Evolutionary conservation across 179 eudicot species (phyloP).

Genomic region (Silene noctiflora): DNA sequence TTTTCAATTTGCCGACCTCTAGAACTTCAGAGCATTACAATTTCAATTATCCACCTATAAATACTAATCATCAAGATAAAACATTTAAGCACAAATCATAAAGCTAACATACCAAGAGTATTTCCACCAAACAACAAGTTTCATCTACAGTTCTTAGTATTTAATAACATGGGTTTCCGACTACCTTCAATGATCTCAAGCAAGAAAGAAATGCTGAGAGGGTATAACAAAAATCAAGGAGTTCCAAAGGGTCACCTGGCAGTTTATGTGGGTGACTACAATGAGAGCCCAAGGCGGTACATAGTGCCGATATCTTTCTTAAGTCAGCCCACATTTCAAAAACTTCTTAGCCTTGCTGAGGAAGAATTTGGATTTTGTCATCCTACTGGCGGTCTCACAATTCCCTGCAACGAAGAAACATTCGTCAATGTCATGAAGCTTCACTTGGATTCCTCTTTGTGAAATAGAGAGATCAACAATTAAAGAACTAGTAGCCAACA

Average conservation of each 20-base stretch:
- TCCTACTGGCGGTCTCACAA: conserved; percentile 26
- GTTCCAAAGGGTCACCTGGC: conserved; percentile 55
- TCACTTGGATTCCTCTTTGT: conserved; percentile 17
- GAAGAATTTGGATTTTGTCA: conserved; percentile 27
- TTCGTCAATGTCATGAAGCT: conserved; percentile 33
- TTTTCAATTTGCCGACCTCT: conserved; percentile 17
- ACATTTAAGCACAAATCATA: conserved; percentile 17
- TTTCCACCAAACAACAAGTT: background rate
- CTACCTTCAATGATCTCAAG: conserved; percentile 27
- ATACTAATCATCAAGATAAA: conserved; percentile 20
- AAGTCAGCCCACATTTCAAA: conserved; percentile 50
- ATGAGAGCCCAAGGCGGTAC: conserved; percentile 34
- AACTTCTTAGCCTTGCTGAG: conserved; percentile 38
- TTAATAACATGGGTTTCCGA: conserved; percentile 27
- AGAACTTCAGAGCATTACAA: conserved; percentile 1
- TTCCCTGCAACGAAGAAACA: conserved; percentile 26
- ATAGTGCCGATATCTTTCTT: conserved; percentile 54
- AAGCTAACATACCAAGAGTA: conserved; percentile 13
- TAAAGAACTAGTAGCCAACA: conserved; percentile 11
- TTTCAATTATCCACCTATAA: conserved; percentile 20
- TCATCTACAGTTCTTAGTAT: background rate
- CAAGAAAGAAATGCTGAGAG: conserved; percentile 23
- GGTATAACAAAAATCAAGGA: conserved; percentile 27
- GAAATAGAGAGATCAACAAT: background rate
- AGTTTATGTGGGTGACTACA: conserved; percentile 35